A percentile compares a stretch with the other conserved stretches of the same genome.
These are phyloP conservation scores for Ambrosia trifida DNA, from an alignment of 129 eudicot species.

Conservation along the genomic window DNA sequence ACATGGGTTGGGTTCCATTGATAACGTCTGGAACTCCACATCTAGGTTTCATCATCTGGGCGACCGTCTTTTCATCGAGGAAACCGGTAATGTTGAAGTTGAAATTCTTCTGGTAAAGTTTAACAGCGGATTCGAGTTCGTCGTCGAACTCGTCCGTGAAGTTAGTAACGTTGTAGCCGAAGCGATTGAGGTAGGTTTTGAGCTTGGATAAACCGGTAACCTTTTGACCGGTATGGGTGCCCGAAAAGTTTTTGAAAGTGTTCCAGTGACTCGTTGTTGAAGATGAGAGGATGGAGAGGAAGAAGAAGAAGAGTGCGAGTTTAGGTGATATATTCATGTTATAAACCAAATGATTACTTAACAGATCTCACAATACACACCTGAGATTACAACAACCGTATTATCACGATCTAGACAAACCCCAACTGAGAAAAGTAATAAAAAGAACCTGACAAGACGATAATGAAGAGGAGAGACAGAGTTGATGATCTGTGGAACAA, in stretches of 20 bases:
- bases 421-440: too few species aligned
- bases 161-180: slow-evolving; percentile 38
- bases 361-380: too few species aligned
- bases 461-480: too few species aligned
- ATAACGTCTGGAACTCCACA: slow-evolving; percentile 64
- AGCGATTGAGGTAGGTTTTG: slow-evolving; percentile 46
- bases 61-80: slow-evolving; percentile 47
- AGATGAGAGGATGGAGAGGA: too few species aligned
- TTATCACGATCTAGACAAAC: too few species aligned
- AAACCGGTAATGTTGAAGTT: slow-evolving; percentile 53
- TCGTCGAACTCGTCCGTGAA: slow-evolving; percentile 44
- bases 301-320: too few species aligned
- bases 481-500: too few species aligned
- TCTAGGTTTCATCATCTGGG: slow-evolving; percentile 47
- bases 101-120: slow-evolving; percentile 53
- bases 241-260: slow-evolving; percentile 38
- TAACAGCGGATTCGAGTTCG: slow-evolving; percentile 30
- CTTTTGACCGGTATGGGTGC: slow-evolving; percentile 49
- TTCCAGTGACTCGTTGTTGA: slow-evolving; percentile 46
- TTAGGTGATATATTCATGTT: too few species aligned
- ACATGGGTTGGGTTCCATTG: slow-evolving; percentile 54
- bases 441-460: too few species aligned
- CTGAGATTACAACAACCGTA: too few species aligned
- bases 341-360: too few species aligned
- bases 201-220: slow-evolving; percentile 40